Conservation (phyloP, 148 eudicot genomes). For the Amaranthus palmeri region DNA sequence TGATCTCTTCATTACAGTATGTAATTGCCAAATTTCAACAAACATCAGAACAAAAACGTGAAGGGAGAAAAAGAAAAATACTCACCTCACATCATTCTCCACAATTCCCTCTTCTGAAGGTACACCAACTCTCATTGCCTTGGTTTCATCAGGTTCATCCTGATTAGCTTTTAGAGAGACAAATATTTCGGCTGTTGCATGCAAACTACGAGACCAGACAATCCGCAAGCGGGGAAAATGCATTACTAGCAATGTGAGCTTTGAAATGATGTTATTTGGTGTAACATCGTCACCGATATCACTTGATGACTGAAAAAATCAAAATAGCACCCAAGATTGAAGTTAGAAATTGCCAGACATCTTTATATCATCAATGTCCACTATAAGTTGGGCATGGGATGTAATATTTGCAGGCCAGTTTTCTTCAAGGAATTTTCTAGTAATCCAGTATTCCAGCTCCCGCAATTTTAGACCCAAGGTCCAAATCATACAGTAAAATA, state of each 20-base stretch:
- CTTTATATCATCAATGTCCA: background rate
- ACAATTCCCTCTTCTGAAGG: slow-evolving; percentile 95
- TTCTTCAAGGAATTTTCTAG: background rate
- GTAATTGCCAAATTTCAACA: background rate
- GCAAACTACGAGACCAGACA: slow-evolving; percentile 97
- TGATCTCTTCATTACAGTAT: background rate
- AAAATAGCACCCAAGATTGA: slow-evolving; percentile 4
- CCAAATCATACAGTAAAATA: background rate
- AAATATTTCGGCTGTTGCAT: slow-evolving; percentile 97
- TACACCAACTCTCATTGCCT: slow-evolving; percentile 92
- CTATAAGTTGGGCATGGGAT: background rate
- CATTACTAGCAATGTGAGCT: slow-evolving; percentile 80
- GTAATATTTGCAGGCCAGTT: background rate
- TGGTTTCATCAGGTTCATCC: slow-evolving; percentile 91
- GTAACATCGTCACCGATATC: slow-evolving; percentile 94
- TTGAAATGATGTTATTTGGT: slow-evolving; percentile 82
- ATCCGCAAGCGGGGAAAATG: slow-evolving; percentile 97
- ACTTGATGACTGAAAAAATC: slow-evolving; percentile 68
- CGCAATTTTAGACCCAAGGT: background rate
- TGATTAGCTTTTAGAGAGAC: slow-evolving; percentile 86
- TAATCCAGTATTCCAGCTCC: background rate
- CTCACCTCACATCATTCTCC: slow-evolving; percentile 90
- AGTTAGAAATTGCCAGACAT: background rate
- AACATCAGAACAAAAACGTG: too few relatives aligned
- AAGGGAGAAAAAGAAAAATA: background rate